Conservation (phyloP, 2,329 filamentous ascomycete genomes). For the Xenoacremonium recifei region DNA sequence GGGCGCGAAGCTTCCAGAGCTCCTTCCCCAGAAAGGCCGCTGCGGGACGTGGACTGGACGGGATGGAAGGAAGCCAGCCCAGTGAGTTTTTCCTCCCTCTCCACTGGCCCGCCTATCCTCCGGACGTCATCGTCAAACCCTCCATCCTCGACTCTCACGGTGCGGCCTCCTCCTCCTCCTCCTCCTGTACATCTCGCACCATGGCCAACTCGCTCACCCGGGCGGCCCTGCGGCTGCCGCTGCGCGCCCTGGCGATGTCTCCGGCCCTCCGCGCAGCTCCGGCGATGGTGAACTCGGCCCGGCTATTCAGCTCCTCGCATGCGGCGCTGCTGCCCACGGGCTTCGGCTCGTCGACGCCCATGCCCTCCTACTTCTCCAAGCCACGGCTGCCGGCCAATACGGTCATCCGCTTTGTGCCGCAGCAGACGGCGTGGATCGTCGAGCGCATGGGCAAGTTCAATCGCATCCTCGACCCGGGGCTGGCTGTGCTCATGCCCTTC, state of each 20-base stretch:
- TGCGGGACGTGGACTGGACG: too few relatives aligned
- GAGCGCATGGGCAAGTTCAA: conserved; percentile 99
- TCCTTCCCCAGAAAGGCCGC: too few relatives aligned
- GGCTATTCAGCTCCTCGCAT: conserved; percentile 31
- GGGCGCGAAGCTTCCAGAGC: conserved; percentile 6
- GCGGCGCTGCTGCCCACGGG: conserved; percentile 32
- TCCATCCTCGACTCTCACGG: conserved; percentile 7
- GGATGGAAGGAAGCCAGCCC: not conserved
- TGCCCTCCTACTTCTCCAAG: conserved; percentile 78
- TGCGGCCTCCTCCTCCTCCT: conserved; percentile 10
- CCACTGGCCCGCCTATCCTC: conserved; percentile 17
- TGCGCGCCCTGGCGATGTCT: conserved; percentile 19
- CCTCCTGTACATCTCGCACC: conserved; percentile 3
- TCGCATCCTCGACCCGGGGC: conserved; percentile 85
- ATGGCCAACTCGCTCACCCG: conserved; percentile 31
- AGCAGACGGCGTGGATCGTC: conserved; percentile 99
- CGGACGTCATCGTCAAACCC: conserved; percentile 23
- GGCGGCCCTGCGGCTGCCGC: conserved; percentile 23
- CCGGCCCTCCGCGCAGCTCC: conserved; percentile 11
- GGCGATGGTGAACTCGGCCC: conserved; percentile 17
- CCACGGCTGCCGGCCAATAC: conserved; percentile 84
- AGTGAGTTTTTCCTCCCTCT: conserved; percentile 21
- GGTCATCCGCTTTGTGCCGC: conserved; percentile 93
- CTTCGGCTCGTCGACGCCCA: conserved; percentile 25
- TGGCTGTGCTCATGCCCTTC: conserved; percentile 85